Conservation (phyloP, 495 filamentous ascomycete genomes). For the Darksidea phi region DNA sequence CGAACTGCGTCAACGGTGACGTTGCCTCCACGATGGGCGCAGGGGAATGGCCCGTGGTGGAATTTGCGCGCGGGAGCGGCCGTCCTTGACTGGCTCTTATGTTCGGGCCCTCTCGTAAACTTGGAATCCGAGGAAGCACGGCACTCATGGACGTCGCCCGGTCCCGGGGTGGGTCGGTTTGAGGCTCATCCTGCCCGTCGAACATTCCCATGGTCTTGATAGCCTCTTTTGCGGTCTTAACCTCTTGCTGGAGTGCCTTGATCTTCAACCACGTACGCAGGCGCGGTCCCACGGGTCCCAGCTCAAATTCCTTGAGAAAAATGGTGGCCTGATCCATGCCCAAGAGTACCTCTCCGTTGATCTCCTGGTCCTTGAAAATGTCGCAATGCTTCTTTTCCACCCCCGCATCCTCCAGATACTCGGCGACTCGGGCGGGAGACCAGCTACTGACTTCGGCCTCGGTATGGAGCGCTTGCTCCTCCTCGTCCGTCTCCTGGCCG, state of each 20-base stretch:
- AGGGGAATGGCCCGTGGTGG: conserved; percentile 32
- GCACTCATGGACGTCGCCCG: conserved; percentile 49
- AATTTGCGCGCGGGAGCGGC: conserved; percentile 24
- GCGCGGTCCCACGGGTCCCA: conserved; percentile 84
- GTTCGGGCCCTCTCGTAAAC: conserved; percentile 50
- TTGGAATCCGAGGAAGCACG: conserved; percentile 62
- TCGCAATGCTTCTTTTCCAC: conserved; percentile 85
- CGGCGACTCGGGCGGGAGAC: conserved; percentile 75
- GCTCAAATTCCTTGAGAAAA: conserved; percentile 91
- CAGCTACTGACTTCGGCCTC: conserved; percentile 55
- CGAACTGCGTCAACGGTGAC: conserved; percentile 53
- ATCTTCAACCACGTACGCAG: conserved; percentile 96
- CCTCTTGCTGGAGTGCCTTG: conserved; percentile 82
- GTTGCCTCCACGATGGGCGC: conserved; percentile 37
- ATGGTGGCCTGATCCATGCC: conserved; percentile 92
- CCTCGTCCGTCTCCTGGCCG: conserved; percentile 59
- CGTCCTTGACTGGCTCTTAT: conserved; percentile 23
- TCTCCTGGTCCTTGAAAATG: conserved; percentile 94
- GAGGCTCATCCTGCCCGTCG: conserved; percentile 41
- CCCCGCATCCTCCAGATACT: conserved; percentile 75
- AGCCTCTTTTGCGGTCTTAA: conserved; percentile 49
- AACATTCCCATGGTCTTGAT: conserved; percentile 41
- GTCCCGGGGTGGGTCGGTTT: conserved; percentile 33
- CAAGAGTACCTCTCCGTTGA: conserved; percentile 86
- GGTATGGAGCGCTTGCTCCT: conserved; percentile 45